A percentile compares a stretch with the other conserved stretches of the same genome.
phyloP scores from a whole-genome alignment of 2,329 filamentous ascomycete species.

The Pseudocercospora cruenta region DNA sequence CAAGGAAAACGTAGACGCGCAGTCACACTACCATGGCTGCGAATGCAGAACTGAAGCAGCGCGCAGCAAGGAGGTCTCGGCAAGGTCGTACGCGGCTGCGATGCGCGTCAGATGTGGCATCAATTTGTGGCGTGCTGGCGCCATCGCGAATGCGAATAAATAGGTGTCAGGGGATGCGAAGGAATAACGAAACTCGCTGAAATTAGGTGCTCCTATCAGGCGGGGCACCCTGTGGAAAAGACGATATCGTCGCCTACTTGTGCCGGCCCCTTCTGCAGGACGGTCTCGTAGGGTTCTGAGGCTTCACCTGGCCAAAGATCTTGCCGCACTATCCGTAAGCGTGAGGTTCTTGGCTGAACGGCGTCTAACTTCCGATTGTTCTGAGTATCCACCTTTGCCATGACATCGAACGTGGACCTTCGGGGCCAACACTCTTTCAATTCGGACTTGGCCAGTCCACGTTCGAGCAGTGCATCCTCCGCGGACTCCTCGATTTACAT shows the following conservation, averaged over 20 bases:
- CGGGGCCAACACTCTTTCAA: neutral
- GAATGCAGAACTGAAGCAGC: neutral
- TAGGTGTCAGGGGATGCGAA: neutral
- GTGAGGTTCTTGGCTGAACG: neutral
- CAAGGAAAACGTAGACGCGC: neutral
- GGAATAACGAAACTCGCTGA: neutral
- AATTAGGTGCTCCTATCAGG: neutral
- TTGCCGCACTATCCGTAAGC: neutral
- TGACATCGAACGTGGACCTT: neutral
- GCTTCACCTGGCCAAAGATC: neutral
- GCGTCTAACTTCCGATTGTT: neutral
- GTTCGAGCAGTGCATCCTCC: neutral
- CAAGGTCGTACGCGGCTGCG: neutral
- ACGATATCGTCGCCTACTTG: neutral
- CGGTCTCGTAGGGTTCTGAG: neutral
- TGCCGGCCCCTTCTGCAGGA: too few relatives aligned
- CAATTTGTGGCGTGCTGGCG: neutral
- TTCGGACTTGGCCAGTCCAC: neutral
- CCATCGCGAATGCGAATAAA: neutral
- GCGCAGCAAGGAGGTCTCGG: neutral
- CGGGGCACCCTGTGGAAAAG: neutral
- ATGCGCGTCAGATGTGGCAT: slow-evolving; percentile 3
- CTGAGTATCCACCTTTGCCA: neutral
- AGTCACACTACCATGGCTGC: neutral
- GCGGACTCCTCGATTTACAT: neutral